phyloP scores from a whole-genome alignment of 192 early-diverging fungal species.

The Coemansia reversa region DNA sequence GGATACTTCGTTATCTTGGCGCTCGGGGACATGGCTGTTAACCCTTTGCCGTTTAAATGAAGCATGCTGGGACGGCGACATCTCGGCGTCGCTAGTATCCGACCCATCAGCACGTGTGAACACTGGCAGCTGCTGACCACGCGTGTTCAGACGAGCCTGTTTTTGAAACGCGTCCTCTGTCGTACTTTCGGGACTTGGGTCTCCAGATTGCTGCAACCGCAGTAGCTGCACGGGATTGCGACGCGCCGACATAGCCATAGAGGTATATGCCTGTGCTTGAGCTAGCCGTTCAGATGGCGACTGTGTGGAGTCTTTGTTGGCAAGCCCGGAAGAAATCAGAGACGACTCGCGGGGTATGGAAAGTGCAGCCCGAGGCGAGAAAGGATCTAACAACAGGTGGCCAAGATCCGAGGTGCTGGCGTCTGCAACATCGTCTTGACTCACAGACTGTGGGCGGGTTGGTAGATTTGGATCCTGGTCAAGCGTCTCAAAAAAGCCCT shows the following conservation, averaged over 20 bases:
- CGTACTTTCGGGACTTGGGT: constrained; percentile 13
- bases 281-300: constrained; percentile 29
- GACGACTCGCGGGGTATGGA: not conserved
- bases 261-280: constrained; percentile 20
- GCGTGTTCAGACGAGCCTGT: not conserved
- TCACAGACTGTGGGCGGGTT: constrained; percentile 6
- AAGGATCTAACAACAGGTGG: constrained; percentile 16
- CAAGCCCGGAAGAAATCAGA: not conserved
- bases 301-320: constrained; percentile 2
- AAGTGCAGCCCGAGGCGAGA: constrained; percentile 17
- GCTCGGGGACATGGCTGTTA: not conserved
- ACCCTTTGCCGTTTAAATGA: constrained; percentile 25
- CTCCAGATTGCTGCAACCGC: not conserved
- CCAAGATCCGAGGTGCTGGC: not conserved
- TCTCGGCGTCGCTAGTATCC: constrained; percentile 28
- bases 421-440: not conserved
- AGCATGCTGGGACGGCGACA: constrained; percentile 39
- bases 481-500: constrained; percentile 36
- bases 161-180: constrained; percentile 11
- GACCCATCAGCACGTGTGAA: constrained; percentile 10
- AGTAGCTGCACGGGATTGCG: not conserved
- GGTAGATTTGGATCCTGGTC: constrained; percentile 14
- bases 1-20: not conserved
- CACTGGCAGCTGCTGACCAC: constrained; percentile 1
- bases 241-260: constrained; percentile 9